Base-by-base conservation (phyloP, 495 filamentous ascomycete genomes). In the Hypoxylon perforatum region DNA sequence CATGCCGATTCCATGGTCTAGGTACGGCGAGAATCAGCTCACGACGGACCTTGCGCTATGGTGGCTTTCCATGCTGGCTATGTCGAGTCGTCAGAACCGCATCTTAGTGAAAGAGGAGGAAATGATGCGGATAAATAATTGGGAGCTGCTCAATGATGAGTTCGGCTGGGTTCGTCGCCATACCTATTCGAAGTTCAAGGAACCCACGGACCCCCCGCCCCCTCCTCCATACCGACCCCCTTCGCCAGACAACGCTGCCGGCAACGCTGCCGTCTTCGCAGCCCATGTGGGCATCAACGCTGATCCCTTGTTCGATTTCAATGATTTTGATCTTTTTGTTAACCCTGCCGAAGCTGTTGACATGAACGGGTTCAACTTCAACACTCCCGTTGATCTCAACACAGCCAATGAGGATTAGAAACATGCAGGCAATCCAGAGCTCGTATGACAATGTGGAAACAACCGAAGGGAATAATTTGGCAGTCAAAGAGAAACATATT, bases 21-120 rank as follows among this genome's bases (percentile, higher is more conserved):
- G 25, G 46, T 15, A 58, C 42, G 53, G 54, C 45, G 18, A 22
- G 12, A 36, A 58, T 11, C 11, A 9, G 17, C 54, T 65, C 46
- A 65, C 53, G 15, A 53, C 61, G 5, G 61, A 65, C 17, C 61
- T 65, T 36, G 61, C 53, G 3, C 22, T 65, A 17, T 65, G 53
- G 53, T 65, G 61, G 61, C 61, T 65, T 10, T 52, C 25, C 22
- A 58, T 65, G 46, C 17, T 58, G 21, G 45, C 61, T 1, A 39
- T 65, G 46, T 58, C 61, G 38, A n/a, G 5, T 21, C 18, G 4
- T 17, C 15, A 42, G 28, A 19, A 21, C 45, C 23, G 42, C 19
- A 15, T 10, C 12, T 18, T 45, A 4, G 42, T 45, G 2, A 15
- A 22, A 10, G 42, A 45, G 42, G 42, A 2, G 8, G 17, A 19